Conservation (phyloP, 805 yeast genomes). For the Candida fluviatilis region DNA sequence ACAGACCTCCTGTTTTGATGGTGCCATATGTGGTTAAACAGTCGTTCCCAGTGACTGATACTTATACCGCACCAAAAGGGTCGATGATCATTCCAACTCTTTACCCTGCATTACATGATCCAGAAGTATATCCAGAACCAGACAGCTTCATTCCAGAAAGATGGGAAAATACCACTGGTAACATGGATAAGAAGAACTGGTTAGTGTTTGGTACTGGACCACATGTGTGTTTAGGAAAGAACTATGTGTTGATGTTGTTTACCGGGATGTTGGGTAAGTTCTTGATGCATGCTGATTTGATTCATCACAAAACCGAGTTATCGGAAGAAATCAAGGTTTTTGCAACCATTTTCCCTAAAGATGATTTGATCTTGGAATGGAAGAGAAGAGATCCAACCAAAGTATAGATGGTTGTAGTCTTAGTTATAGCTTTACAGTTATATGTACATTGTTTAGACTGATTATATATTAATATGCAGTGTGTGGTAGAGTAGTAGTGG, state of each 20-base stretch:
- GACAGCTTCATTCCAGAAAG: slow-evolving; percentile 95
- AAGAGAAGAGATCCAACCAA: slow-evolving; percentile 54
- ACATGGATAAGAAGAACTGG: slow-evolving; percentile 83
- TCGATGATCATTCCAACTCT: slow-evolving; percentile 94
- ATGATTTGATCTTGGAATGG: slow-evolving; percentile 82
- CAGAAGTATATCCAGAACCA: slow-evolving; percentile 93
- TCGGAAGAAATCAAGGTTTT: slow-evolving; percentile 93
- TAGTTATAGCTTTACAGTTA: not conserved
- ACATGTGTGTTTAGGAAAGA: slow-evolving; percentile 93
- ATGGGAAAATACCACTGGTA: slow-evolving; percentile 84
- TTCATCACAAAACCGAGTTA: slow-evolving; percentile 76
- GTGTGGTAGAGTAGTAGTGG: too few species aligned
- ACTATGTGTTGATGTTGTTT: slow-evolving; percentile 86
- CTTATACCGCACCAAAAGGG: slow-evolving; percentile 93
- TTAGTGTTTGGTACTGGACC: slow-evolving; percentile 97
- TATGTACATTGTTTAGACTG: not conserved
- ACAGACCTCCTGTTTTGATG: slow-evolving; percentile 97
- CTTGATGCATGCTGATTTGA: slow-evolving; percentile 71
- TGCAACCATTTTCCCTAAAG: slow-evolving; percentile 97
- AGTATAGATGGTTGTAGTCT: slow-evolving; percentile 3
- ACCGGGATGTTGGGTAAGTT: slow-evolving; percentile 91
- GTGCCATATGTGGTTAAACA: slow-evolving; percentile 94
- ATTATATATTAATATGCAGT: too few species aligned
- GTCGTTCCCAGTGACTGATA: slow-evolving; percentile 75
- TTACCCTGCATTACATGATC: slow-evolving; percentile 95